Conservation (phyloP, 176 grass and related monocot genomes). For the Oryza glaberrima region DNA sequence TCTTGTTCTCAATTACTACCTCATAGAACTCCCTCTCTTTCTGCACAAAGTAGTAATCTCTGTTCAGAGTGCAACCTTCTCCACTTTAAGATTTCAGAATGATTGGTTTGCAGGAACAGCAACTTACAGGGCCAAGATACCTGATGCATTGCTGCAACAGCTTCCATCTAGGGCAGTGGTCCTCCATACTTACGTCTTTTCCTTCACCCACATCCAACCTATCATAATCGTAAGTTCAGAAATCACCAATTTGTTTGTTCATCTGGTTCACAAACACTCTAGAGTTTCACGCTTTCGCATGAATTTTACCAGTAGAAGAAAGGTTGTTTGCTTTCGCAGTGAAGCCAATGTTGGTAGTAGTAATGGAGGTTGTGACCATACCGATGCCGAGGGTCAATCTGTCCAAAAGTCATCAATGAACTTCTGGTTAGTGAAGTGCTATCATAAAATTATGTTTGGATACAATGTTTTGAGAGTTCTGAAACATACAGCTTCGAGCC, state of each 20-base stretch:
- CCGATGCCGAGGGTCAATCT: conserved; percentile 93
- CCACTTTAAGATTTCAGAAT: conserved; percentile 11
- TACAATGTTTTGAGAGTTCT: background rate
- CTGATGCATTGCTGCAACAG: conserved; percentile 92
- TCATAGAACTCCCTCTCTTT: conserved; percentile 96
- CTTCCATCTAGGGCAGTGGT: conserved; percentile 72
- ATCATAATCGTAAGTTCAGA: conserved; percentile 30
- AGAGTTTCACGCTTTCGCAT: conserved; percentile 1
- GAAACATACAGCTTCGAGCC: conserved; percentile 84
- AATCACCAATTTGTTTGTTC: conserved; percentile 39
- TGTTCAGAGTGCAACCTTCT: conserved; percentile 15
- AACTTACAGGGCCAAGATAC: conserved; percentile 94
- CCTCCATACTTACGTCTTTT: conserved; percentile 71
- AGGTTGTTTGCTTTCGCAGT: conserved; percentile 78
- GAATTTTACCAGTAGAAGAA: conserved; percentile 93
- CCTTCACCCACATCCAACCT: conserved; percentile 97
- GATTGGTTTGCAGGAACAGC: conserved; percentile 1
- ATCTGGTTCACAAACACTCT: conserved; percentile 10
- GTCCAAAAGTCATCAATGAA: conserved; percentile 33
- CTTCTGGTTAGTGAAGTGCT: conserved; percentile 5
- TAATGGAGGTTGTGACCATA: conserved; percentile 96
- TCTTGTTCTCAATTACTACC: conserved; percentile 61
- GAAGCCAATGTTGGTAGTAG: conserved; percentile 86
- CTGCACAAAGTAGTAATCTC: conserved; percentile 42
- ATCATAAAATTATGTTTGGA: background rate